A percentile compares a stretch with the other conserved stretches of the same genome.
phyloP scores from a whole-genome alignment of 2,329 filamentous ascomycete genomes.

The Aureobasidium sp. region DNA sequence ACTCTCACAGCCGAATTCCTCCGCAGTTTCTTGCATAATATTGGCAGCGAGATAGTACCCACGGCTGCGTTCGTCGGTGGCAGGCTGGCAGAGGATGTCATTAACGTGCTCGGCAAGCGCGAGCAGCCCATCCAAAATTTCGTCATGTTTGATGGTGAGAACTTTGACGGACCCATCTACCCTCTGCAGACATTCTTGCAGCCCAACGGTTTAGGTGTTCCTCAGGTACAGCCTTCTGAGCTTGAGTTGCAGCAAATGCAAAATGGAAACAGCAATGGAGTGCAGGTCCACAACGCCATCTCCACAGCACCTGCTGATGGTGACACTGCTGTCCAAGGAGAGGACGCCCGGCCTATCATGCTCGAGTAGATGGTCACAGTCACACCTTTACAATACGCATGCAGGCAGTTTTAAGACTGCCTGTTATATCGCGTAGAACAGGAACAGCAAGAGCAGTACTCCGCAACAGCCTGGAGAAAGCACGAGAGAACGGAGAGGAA shows the following conservation, averaged over 20 bases:
- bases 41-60: slow-evolving; percentile 76
- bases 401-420: not conserved
- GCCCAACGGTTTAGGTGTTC: not conserved
- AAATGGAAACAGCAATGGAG: not conserved
- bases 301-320: slow-evolving; percentile 1
- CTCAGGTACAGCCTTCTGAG: slow-evolving; percentile 2
- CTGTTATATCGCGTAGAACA: not conserved
- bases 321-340: not conserved
- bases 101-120: slow-evolving; percentile 84
- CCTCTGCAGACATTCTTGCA: slow-evolving; percentile 18
- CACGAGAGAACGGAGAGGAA: not conserved
- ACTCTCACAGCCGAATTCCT: slow-evolving; percentile 55
- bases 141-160: slow-evolving; percentile 81
- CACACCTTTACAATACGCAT: not conserved
- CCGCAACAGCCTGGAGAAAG: no score
- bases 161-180: slow-evolving; percentile 71
- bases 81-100: slow-evolving; percentile 88
- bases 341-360: not conserved
- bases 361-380: not conserved
- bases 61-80: slow-evolving; percentile 86
- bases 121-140: slow-evolving; percentile 97
- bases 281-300: not conserved
- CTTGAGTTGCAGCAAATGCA: slow-evolving; percentile 5
- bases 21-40: slow-evolving; percentile 76
- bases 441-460: not conserved